Base-by-base conservation (phyloP, 352 stramenopile genomes). In the Pythium chondricola region DNA sequence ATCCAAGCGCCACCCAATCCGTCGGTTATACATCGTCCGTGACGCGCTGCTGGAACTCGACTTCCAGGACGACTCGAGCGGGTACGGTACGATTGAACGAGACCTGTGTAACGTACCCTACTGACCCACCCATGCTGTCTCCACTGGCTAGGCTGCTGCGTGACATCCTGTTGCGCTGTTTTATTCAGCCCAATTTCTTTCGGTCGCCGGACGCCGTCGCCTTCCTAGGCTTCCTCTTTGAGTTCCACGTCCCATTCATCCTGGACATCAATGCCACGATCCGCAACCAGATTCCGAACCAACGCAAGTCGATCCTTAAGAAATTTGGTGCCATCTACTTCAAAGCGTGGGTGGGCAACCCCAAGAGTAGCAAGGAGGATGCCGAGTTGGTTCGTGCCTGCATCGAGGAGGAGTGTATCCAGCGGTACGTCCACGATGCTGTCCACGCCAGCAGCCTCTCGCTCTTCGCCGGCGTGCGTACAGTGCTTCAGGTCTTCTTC, bases 221-320 rank as follows among this genome's bases (percentile, higher is more conserved):
- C 5, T 91, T 96, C 43, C 58, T 96, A 36, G 84, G 79, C 35
- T 95, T 88, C 32, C 49, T 95, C 17, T 95, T 96, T 52, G 79
- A 83, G 7, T 64, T 96, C 7, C 81, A 96, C 56, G 60, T 86
- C 48, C 71, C 76, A 9, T 93, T 95, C 54, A 73, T 92, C 22
- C 49, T 65, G 22, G 82, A 93, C 47, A 93, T 96, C 43, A 90
- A 95, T 50, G 74, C 83, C 30, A 94, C 84, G 6, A 92, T 96
- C 32, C 71, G 78, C 17, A 93, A 93, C 52, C 83, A 92, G 52
- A 83, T 93, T 29, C 83, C 80, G 11, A 80, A 85, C 47, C 83
- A 93, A 49, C 74, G 81, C 29, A 83, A 83, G 35, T 88, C 83
- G 25, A 88, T 93, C 35, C 57, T 93, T 20, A 74, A 78, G 41